Evolutionary conservation across 176 grass and related monocot species (phyloP).

Genomic region (Melocanna baccifera): DNA sequence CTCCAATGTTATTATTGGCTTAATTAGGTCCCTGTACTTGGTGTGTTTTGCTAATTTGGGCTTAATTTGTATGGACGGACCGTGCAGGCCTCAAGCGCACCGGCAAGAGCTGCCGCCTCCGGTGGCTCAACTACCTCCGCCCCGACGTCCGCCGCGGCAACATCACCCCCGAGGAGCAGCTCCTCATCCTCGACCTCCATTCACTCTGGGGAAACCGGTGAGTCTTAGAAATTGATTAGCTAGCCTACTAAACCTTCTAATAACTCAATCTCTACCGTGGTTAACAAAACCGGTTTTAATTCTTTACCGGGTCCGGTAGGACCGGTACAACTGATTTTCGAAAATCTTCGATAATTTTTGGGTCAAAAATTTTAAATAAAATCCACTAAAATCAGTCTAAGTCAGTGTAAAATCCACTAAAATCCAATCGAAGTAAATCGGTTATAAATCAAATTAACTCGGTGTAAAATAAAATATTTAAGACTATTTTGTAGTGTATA

Average conservation of each 20-base stretch:
- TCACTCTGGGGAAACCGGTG: conserved; percentile 91
- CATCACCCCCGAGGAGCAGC: conserved; percentile 88
- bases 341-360: no score
- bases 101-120: conserved; percentile 91
- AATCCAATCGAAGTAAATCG: no score
- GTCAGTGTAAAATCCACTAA: no score
- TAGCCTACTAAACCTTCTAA: neutral
- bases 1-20: neutral
- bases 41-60: neutral
- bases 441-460: no score
- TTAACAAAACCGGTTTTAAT: no score
- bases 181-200: conserved; percentile 89
- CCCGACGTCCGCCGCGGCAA: conserved; percentile 93
- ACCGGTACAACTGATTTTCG: no score
- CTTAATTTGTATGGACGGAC: neutral
- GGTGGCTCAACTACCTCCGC: conserved; percentile 97
- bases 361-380: no score
- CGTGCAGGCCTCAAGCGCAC: conserved; percentile 63
- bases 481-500: no score
- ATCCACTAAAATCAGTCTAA: no score
- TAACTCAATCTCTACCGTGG: no score
- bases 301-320: no score
- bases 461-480: no score
- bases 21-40: neutral
- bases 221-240: neutral